These are phyloP conservation scores for Volvariella volvacea DNA, from an alignment of 1,284 basidiomycete genomes.

Conservation along the genomic window DNA sequence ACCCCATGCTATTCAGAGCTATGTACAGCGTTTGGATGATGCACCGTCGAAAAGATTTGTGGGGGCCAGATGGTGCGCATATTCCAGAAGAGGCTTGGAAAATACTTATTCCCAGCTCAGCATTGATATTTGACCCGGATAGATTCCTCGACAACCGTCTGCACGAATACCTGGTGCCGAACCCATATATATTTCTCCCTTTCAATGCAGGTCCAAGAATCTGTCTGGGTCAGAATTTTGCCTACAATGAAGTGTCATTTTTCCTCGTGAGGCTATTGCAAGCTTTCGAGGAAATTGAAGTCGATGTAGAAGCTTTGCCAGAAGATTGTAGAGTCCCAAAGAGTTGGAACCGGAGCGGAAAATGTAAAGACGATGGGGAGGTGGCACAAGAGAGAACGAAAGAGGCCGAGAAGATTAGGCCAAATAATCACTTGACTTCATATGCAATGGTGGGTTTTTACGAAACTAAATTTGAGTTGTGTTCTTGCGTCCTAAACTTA, in stretches of 20 bases:
- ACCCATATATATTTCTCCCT: slow-evolving; percentile 49
- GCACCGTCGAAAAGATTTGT: slow-evolving; percentile 30
- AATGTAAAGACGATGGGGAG: too few relatives aligned
- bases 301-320: slow-evolving; percentile 35
- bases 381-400: too few relatives aligned
- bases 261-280: slow-evolving; percentile 37
- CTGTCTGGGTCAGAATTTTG: slow-evolving; percentile 37
- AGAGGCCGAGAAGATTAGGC: too few relatives aligned
- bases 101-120: too few relatives aligned
- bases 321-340: too few relatives aligned
- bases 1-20: background rate
- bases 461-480: too few relatives aligned
- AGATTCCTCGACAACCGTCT: slow-evolving; percentile 44
- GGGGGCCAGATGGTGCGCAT: slow-evolving; percentile 27
- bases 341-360: too few relatives aligned
- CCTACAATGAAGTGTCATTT: slow-evolving; percentile 33
- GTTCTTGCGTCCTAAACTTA: too few relatives aligned
- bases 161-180: slow-evolving; percentile 36
- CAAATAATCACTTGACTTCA: too few relatives aligned
- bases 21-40: slow-evolving; percentile 21
- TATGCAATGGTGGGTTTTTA: too few relatives aligned
- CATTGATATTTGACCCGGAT: slow-evolving; percentile 50
- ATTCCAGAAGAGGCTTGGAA: background rate
- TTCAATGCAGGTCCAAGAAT: slow-evolving; percentile 48
- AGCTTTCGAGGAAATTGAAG: slow-evolving; percentile 34